Evolutionary conservation across 805 yeast species (phyloP).

Genomic region (Saturnispora bothae): DNA sequence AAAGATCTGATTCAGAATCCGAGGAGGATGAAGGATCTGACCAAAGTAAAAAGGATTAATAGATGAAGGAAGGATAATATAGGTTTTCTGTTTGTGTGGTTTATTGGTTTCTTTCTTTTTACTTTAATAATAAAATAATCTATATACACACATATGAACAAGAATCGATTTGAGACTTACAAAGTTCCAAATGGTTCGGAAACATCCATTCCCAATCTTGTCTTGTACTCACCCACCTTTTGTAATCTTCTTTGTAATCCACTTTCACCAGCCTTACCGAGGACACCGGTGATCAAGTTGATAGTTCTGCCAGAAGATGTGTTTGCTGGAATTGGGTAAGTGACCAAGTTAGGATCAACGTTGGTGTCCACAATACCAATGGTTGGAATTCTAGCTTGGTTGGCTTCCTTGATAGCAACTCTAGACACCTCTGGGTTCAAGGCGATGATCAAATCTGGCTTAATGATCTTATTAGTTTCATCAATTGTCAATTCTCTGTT

Average conservation of each 20-base stretch:
- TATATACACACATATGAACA: background rate
- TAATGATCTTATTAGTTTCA: constrained; percentile 45
- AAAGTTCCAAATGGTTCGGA: constrained; percentile 14
- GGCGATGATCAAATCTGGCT: constrained; percentile 82
- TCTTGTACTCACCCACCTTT: constrained; percentile 27
- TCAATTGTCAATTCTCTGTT: constrained; percentile 42
- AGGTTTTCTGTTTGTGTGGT: background rate
- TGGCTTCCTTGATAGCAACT: constrained; percentile 72
- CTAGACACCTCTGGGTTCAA: constrained; percentile 84
- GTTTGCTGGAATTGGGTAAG: constrained; percentile 94
- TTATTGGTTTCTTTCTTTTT: background rate
- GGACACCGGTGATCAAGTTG: constrained; percentile 69
- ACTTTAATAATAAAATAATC: background rate
- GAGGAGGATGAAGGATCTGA: constrained; percentile 33
- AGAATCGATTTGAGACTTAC: constrained; percentile 2
- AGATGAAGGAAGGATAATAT: background rate
- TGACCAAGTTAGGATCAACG: constrained; percentile 78
- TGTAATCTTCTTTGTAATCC: constrained; percentile 55
- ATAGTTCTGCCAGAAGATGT: constrained; percentile 83
- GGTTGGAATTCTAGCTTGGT: constrained; percentile 76
- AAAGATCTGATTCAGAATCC: constrained; percentile 77
- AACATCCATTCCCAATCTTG: constrained; percentile 19
- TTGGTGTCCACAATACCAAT: constrained; percentile 92
- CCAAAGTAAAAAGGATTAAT: constrained; percentile 14
- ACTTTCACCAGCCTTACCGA: constrained; percentile 74